Evolutionary conservation across 306 rosid species (phyloP).

Genomic region (Prunus fruticosa): DNA sequence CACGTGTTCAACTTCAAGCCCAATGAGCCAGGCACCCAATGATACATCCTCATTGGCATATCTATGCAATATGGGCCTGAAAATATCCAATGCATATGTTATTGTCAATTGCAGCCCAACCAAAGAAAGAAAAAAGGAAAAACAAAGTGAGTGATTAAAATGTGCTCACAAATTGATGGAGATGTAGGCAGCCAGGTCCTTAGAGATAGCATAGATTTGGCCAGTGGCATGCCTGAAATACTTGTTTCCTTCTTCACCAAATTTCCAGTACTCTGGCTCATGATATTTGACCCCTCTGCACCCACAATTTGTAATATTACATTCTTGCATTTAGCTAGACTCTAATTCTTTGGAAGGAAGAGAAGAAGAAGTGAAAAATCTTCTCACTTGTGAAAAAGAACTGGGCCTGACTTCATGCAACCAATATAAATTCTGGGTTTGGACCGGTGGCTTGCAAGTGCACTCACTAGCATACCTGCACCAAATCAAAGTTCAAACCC

Average conservation of each 20-base stretch:
- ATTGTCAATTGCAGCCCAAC: background rate
- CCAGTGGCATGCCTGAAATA: constrained; percentile 98
- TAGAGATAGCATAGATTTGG: constrained; percentile 88
- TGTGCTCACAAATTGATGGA: constrained; percentile 54
- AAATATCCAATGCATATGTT: too few species aligned
- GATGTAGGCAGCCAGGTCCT: constrained; percentile 79
- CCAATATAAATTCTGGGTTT: constrained; percentile 81
- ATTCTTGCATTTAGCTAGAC: too few species aligned
- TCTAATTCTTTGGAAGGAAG: too few species aligned
- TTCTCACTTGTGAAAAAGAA: constrained; percentile 66
- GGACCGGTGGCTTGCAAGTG: constrained; percentile 58
- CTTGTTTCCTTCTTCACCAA: constrained; percentile 92
- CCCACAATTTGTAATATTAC: background rate
- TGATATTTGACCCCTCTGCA: constrained; percentile 79
- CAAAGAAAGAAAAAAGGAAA: background rate
- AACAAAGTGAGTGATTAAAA: background rate
- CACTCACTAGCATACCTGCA: constrained; percentile 47
- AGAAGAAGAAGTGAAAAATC: too few species aligned
- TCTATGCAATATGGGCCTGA: constrained; percentile 77
- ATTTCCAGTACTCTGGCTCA: constrained; percentile 90
- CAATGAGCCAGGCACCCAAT: constrained; percentile 82
- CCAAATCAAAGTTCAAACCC: too few species aligned
- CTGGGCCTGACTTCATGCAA: constrained; percentile 99
- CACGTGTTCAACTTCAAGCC: constrained; percentile 72
- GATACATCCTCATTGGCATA: constrained; percentile 95